Conservation (phyloP, 1,284 basidiomycete genomes). For the Crucibulum parvulum region DNA sequence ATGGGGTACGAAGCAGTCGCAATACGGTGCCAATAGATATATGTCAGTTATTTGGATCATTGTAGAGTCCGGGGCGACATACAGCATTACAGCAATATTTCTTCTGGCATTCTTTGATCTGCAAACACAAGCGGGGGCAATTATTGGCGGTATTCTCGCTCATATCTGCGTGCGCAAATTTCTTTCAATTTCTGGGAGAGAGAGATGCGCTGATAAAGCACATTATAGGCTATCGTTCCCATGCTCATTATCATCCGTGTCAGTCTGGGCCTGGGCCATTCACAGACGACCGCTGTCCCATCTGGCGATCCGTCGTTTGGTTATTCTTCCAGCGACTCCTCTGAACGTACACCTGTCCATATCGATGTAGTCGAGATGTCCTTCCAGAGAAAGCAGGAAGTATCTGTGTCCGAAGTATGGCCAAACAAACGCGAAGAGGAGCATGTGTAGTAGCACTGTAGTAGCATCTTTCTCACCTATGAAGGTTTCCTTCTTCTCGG, state of each 20-base stretch:
- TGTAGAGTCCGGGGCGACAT: conserved; percentile 21
- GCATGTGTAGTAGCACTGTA: no score
- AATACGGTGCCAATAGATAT: conserved; percentile 5
- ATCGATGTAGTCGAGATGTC: no score
- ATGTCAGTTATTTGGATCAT: conserved; percentile 14
- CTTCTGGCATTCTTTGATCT: conserved; percentile 14
- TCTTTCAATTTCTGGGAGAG: background rate
- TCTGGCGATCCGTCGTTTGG: no score
- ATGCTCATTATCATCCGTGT: conserved; percentile 19
- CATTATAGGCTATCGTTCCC: conserved; percentile 15
- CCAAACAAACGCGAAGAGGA: no score
- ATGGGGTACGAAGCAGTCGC: background rate
- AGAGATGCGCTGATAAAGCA: background rate
- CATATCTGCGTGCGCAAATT: conserved; percentile 19
- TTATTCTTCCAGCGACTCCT: no score
- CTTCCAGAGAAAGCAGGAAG: no score
- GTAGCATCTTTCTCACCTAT: no score
- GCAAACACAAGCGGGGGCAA: conserved; percentile 13
- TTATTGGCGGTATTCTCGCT: conserved; percentile 13
- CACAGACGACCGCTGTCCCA: no score
- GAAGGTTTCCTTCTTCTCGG: no score
- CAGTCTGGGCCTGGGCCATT: background rate
- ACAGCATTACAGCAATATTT: conserved; percentile 12
- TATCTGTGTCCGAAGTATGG: no score
- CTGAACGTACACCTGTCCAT: no score